Base-by-base conservation (phyloP, 495 filamentous ascomycete genomes). In the Penicillium simplicissimum region DNA sequence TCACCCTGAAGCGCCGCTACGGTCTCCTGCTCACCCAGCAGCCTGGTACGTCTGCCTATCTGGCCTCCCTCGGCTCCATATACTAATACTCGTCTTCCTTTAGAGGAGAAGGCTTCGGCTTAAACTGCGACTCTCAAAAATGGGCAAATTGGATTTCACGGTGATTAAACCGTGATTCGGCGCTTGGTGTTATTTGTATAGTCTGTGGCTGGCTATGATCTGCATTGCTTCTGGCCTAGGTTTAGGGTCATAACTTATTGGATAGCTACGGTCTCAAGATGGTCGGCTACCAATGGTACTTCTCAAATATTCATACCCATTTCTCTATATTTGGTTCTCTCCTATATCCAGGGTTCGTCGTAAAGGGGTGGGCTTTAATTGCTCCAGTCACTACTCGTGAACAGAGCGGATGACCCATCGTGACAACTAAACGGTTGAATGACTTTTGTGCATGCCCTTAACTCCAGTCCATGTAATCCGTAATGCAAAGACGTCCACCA, bases 1-100 rank as follows among this genome's bases (percentile, higher is more conserved):
- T 97, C 35, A 92, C 91, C 17, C 82, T 98, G 61, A 96, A 97
- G 86, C 90, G 88, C 82, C 85, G 95, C 71, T 97, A 94, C 74
- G 88, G 87, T 28, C 83, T 97, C 52, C 83, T 97, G 45, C 79
- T 96, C 74, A 93, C 88, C 42, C 91, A 97, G 83, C 87, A 92
- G 76, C 82, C 90, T 55, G 72, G 74, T 77, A 74, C 51, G 72
- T 52, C 11, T 49, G 13, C 45, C 9, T 23, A 45, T 10, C 17
- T 10, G 11, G 19, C 33, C 14, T 42, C 10, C 1, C 23, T 3
- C 15, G 15, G n/a, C 10, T 36, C 19, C 34, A 11, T 13, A 21
- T 33, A 56, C 69, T 73, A 61, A 75, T 23, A 45, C 1, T 23
- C 21, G 10, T 31, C 8, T 21, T 15, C 25, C 28, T 2, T 38